Conservation (phyloP, 1,284 basidiomycete genomes). For the Termitomyces sp. region DNA sequence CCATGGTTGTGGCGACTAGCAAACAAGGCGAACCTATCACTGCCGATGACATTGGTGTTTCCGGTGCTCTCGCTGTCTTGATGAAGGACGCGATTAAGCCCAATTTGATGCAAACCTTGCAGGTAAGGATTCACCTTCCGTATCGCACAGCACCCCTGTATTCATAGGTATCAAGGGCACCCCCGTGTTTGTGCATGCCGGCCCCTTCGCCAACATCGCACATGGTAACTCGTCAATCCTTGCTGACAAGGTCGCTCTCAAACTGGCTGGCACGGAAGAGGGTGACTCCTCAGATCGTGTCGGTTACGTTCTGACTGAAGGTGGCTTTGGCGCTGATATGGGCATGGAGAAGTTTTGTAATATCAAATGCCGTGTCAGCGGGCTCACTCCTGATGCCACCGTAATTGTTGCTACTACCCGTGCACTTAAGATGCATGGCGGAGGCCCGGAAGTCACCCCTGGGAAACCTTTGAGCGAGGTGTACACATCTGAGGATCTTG, state of each 20-base stretch:
- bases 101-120: conserved; percentile 97
- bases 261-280: conserved; percentile 94
- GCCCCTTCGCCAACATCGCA: conserved; percentile 98
- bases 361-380: conserved; percentile 96
- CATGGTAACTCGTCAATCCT: conserved; percentile 99
- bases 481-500: conserved; percentile 92
- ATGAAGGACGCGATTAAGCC: conserved; percentile 99
- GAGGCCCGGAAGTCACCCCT: conserved; percentile 94
- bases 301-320: conserved; percentile 97
- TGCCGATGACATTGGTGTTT: conserved; percentile 94
- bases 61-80: conserved; percentile 93
- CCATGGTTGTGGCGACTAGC: conserved; percentile 96
- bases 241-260: conserved; percentile 93
- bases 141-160: neutral
- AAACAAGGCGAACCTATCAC: conserved; percentile 91
- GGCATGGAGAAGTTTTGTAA: conserved; percentile 99
- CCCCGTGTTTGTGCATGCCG: conserved; percentile 98
- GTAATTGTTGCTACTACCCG: conserved; percentile 97
- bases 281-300: conserved; percentile 79
- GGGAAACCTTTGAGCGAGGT: conserved; percentile 93
- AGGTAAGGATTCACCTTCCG: conserved; percentile 36
- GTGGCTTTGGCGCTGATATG: conserved; percentile 99
- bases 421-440: conserved; percentile 98
- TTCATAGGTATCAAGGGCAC: conserved; percentile 60
- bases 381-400: conserved; percentile 89